phyloP scores from a whole-genome alignment of 495 filamentous ascomycete species.

The Clavariopsis aquatica region DNA sequence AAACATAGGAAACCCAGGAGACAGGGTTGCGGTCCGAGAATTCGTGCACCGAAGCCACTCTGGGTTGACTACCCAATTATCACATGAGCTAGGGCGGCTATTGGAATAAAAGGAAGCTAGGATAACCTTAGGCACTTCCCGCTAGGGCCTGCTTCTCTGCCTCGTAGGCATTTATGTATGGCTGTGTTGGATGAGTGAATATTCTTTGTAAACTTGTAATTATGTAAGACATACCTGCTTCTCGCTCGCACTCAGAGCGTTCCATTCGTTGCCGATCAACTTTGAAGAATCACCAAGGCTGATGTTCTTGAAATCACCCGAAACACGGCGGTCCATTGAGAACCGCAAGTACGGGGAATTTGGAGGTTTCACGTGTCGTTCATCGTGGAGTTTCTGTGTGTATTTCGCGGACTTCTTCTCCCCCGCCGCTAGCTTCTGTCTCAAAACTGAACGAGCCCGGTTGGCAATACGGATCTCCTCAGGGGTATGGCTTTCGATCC shows the following conservation, averaged over 20 bases:
- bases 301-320: conserved; percentile 53
- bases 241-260: conserved; percentile 50
- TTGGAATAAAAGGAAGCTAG: not conserved
- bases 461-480: conserved; percentile 64
- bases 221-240: conserved; percentile 55
- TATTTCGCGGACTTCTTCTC: not conserved
- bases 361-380: conserved; percentile 58
- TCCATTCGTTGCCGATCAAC: conserved; percentile 58
- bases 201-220: not conserved
- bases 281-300: conserved; percentile 37
- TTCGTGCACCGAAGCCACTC: not conserved
- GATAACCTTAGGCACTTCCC: not conserved
- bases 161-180: conserved; percentile 3
- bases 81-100: not conserved
- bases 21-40: not conserved
- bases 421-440: conserved; percentile 20
- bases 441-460: conserved; percentile 57
- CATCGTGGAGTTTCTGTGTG: conserved; percentile 52
- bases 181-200: not conserved
- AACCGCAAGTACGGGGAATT: conserved; percentile 50
- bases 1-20: conserved; percentile 2
- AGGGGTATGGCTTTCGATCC: conserved; percentile 61
- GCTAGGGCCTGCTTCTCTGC: not conserved
- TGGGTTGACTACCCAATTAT: not conserved
- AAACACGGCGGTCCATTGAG: conserved; percentile 48